Base-by-base conservation (phyloP, 2,329 filamentous ascomycete genomes). In the Fusarium decemcellulare region DNA sequence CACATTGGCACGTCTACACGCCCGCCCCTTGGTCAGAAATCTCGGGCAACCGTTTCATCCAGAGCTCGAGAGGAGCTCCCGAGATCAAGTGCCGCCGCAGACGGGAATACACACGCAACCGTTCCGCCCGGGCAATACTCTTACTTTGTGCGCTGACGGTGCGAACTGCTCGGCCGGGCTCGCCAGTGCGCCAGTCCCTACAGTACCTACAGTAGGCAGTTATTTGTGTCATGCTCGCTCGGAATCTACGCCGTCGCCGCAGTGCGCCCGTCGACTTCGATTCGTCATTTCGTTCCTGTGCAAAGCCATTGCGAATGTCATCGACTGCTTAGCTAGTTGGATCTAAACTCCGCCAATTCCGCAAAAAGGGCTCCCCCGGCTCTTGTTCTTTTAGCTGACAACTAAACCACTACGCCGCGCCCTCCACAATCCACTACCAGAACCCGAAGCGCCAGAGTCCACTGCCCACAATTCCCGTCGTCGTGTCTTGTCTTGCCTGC, bases 41-140 rank as follows among this genome's bases (percentile, higher is more conserved):
- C 63, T 70, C 67, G 67, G 30, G 63, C 59, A 60, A 55, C 55
- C 53, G 67, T 70, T 70, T 70, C 67, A 70, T 58, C 39, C 39
- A 67, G 42, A 67, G 59, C 29, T 64, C 50, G 54, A 36, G 23
- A 56, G 44, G n/a, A 59, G 47, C 27, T 62, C 61, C 46, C 46
- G 53, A 59, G 32, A 44, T 59, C 66, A 48, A 70, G 56, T 69
- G 53, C 53, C 53, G 53, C 37, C 16, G 52, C 15, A 42, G 23
- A 54, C 27, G 53, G 44, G 58, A 62, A 63, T 52, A 42, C 54
- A 56, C 54, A 63, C 58, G 54, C 67, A 63, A 69, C 58, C 48
- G 40, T 59, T 48, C 50, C 46, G 54, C 44, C 23, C 59, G 48
- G 67, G 55, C 47, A 60, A 60, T 60, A 59, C 61, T 67, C 51